These are phyloP conservation scores for Irpex rosettiformis DNA, from an alignment of 1,284 basidiomycete species.

Conservation along the genomic window DNA sequence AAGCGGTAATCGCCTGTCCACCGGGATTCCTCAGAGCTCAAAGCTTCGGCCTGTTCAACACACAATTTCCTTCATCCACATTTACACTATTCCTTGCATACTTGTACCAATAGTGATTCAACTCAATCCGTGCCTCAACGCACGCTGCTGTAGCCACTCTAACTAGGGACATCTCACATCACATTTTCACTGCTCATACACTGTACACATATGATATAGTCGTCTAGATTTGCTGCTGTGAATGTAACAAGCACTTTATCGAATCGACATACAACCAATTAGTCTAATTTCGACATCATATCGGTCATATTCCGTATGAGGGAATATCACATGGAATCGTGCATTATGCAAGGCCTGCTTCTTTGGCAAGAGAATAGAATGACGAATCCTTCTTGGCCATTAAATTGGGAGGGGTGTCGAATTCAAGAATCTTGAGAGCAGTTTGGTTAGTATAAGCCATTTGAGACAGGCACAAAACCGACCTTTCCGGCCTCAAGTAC, in stretches of 20 bases:
- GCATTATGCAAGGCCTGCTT: constrained; percentile 46
- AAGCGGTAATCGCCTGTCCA: constrained; percentile 37
- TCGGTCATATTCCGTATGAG: no score
- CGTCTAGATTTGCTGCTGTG: no score
- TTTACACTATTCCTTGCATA: background rate
- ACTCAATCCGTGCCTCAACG: constrained; percentile 8
- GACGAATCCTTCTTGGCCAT: constrained; percentile 50
- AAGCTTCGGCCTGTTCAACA: background rate
- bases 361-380: constrained; percentile 54
- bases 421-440: constrained; percentile 55
- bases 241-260: no score
- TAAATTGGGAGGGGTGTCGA: constrained; percentile 67
- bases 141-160: constrained; percentile 11
- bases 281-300: no score
- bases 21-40: background rate
- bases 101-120: constrained; percentile 10
- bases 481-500: constrained; percentile 81
- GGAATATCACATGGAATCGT: constrained; percentile 2
- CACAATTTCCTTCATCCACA: background rate
- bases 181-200: background rate
- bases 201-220: background rate
- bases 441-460: no score
- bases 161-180: constrained; percentile 9
- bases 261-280: no score
- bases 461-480: no score